These are phyloP conservation scores for Blastocystis sp. DNA, from an alignment of 352 stramenopile genomes.

Conservation along the genomic window DNA sequence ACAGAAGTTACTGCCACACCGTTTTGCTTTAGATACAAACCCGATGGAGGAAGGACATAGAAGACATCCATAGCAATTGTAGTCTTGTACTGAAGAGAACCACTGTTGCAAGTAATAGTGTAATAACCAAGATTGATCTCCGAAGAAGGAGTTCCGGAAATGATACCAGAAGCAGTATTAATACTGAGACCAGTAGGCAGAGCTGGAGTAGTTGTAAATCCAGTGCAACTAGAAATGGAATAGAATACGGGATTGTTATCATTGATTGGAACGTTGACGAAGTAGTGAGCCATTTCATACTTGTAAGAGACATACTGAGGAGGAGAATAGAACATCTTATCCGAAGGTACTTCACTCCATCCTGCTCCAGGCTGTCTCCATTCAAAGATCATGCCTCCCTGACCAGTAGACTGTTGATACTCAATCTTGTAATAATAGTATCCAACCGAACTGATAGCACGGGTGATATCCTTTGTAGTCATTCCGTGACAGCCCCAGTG, in stretches of 20 bases:
- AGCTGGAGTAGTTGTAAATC: not conserved
- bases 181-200: not conserved
- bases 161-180: not conserved
- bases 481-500: not conserved
- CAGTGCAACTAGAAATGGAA: not conserved
- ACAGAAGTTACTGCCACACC: not conserved
- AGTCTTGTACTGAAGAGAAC: not conserved
- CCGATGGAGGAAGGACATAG: not conserved
- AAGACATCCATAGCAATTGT: conserved; percentile 11
- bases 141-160: not conserved
- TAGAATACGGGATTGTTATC: not conserved
- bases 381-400: conserved; percentile 8
- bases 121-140: conserved; percentile 12
- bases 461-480: not conserved
- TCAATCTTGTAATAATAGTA: conserved; percentile 41
- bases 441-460: not conserved
- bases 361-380: not conserved
- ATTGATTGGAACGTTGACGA: not conserved
- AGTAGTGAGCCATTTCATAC: conserved; percentile 12
- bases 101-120: not conserved
- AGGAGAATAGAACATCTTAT: not conserved
- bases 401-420: not conserved
- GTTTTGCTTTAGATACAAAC: not conserved
- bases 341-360: conserved; percentile 1
- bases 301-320: not conserved